Evolutionary conservation across 805 yeast species (phyloP), one percentile per base, ranked within the genome.

Genomic region (Priceomyces medius): DNA sequence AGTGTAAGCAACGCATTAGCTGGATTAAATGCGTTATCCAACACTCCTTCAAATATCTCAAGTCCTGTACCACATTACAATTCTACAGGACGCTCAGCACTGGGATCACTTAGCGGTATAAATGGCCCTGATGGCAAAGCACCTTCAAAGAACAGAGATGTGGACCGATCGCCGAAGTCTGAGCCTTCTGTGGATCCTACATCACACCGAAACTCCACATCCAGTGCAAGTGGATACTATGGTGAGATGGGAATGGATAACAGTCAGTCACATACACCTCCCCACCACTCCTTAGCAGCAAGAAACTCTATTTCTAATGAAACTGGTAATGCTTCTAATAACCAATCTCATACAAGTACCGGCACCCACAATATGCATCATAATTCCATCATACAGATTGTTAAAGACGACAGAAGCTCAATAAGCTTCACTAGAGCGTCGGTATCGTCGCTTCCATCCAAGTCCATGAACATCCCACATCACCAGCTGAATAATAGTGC

Each of bases 401-500:
- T 58, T 3, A 58, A 64, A 23, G 73, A 69, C 41, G 74, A 70
- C 42, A 54, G 73, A 31, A 59, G 48, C 40, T 61, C 68, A 6
- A 52, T 69, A 10, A 53, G 62, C 19, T 59, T 64, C 37, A 40
- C 56, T 19, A 53, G 74, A 44, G 73, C 65, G 31, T 66, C 72
- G 20, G 68, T 70, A 8, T 63, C 66, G 43, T 64, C 71, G 4
- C 56, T 70, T 21, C 76, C 76, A 7, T 66, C 72, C 13, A 70
- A 70, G 48, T 61, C 68, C 13, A 70, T 70, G 76, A 64, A 70
- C 47, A 70, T 70, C 7, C 76, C 76, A 1, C 76, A 70, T 49
- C 76, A 70, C 51, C 74, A 69, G 43, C 62, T 59, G 55, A 60
- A 54, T 42, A 59, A 52, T 42, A 61, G 49, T 40, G 61, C 73